Evolutionary conservation across 2,329 filamentous ascomycete species (phyloP), one percentile per base, ranked within the genome.

Genomic region (Drechslerella dactyloides): DNA sequence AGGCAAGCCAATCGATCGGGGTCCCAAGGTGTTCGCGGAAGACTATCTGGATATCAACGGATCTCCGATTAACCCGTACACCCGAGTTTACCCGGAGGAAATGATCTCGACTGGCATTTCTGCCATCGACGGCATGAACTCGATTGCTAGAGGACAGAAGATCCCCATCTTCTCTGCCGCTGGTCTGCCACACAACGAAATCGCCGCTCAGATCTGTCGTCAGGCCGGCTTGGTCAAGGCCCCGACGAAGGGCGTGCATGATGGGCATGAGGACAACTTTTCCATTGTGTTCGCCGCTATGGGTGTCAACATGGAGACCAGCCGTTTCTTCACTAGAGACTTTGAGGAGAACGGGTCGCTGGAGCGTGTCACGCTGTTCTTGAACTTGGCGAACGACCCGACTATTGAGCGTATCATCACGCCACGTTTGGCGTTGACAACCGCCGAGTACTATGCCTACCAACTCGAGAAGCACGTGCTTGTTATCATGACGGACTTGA

Each of bases 51-150:
- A 99, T 81, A 99, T 99, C 83, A 99, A 99, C 84, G 94, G 94
- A 79, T 94, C 89, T 81, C 93, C 94, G 70, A 99, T 99, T 83
- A 99, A 99, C 84, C 94, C 94, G 73, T 97, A 94, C 84, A 93
- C 93, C 73, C 88, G 94, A 84, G 93, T 96, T 76, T 99, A 99
- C 80, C 94, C 94, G 78, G 94, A 99, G 84, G 96, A 99, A 83
- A 99, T 99, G 93, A 97, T 99, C 78, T 94, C 93, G 37, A 99
- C 94, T 53, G 94, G 94, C 87, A 99, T 99, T 81, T 97, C 93
- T 74, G 93, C 94, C 79, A 69, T 73, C 55, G 76, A 77, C 69
- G 76, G 74, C 35, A 77, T 77, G 76, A 85, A 85, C 80, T 85
- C 83, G 74, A 96, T 97, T 81, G 94, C 96, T 75, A 92, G 94